Percentiles rank a stretch among this genome's conserved stretches.
These are phyloP conservation scores for Cladochytrium replicatum DNA, from an alignment of 192 early-diverging fungal genomes.

Conservation along the genomic window DNA sequence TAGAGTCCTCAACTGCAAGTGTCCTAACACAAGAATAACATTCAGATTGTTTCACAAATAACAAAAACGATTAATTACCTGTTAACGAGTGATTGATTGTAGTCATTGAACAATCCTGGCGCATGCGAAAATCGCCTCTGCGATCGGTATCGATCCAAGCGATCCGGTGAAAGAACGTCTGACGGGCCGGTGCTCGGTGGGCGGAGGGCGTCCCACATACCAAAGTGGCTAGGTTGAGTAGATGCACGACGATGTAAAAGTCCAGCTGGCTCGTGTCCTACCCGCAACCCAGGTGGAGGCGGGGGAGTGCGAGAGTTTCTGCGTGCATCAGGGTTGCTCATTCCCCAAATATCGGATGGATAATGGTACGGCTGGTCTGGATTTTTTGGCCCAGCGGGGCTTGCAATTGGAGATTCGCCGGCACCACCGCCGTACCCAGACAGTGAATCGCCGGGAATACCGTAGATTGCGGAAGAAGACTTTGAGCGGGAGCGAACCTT, in stretches of 20 bases:
- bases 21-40: too few relatives aligned
- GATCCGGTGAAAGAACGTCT: slow-evolving; percentile 28
- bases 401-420: slow-evolving; percentile 38
- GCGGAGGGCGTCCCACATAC: slow-evolving; percentile 36
- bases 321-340: neutral
- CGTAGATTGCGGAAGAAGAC: slow-evolving; percentile 58
- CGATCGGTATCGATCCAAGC: slow-evolving; percentile 33
- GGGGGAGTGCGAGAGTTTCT: neutral
- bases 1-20: too few relatives aligned
- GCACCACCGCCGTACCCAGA: slow-evolving; percentile 31
- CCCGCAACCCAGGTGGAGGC: neutral
- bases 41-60: too few relatives aligned
- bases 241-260: slow-evolving; percentile 47
- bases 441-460: slow-evolving; percentile 31
- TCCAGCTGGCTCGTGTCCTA: too few relatives aligned
- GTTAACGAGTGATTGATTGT: slow-evolving; percentile 16
- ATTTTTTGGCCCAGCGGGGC: slow-evolving; percentile 39
- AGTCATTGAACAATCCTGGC: slow-evolving; percentile 33
- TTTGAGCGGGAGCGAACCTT: slow-evolving; percentile 48
- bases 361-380: slow-evolving; percentile 18
- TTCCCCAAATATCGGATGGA: neutral
- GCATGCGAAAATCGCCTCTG: slow-evolving; percentile 52
- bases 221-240: slow-evolving; percentile 33
- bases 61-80: slow-evolving; percentile 16
- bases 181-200: slow-evolving; percentile 3